Conservation (phyloP, 2,329 filamentous ascomycete species). For the Cercospora zeae-maydis region DNA sequence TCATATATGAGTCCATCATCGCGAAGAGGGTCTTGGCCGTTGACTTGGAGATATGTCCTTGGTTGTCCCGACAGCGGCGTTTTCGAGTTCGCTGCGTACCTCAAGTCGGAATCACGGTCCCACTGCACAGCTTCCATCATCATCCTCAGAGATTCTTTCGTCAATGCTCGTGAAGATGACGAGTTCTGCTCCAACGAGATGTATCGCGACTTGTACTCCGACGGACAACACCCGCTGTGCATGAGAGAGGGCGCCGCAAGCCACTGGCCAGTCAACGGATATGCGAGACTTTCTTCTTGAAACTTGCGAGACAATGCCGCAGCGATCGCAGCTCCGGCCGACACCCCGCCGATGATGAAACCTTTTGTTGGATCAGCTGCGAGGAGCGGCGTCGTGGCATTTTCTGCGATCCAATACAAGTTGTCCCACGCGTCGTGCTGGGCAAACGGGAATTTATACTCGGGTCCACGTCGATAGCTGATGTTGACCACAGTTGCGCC, state of each 20-base stretch:
- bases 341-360: conserved; percentile 51
- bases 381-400: conserved; percentile 37
- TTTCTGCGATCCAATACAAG: conserved; percentile 43
- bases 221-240: conserved; percentile 34
- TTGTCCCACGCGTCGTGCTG: conserved; percentile 47
- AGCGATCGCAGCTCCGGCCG: conserved; percentile 45
- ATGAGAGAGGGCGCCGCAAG: conserved; percentile 43
- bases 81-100: conserved; percentile 36
- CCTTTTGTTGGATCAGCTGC: conserved; percentile 44
- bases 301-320: conserved; percentile 42
- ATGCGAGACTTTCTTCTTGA: conserved; percentile 42
- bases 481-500: conserved; percentile 45
- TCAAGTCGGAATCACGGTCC: conserved; percentile 22
- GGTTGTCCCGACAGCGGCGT: conserved; percentile 40
- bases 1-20: conserved; percentile 56
- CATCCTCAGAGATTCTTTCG: conserved; percentile 15
- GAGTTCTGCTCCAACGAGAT: conserved; percentile 45
- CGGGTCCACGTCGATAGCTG: conserved; percentile 47
- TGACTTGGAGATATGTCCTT: conserved; percentile 50
- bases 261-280: conserved; percentile 48
- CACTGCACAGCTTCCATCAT: conserved; percentile 17
- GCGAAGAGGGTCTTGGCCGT: conserved; percentile 50
- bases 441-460: conserved; percentile 46
- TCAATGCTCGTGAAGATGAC: conserved; percentile 38
- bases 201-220: conserved; percentile 41